A percentile compares a stretch with the other conserved stretches of the same genome.
phyloP scores from a whole-genome alignment of 805 yeast species.

The Helenozyma rhizophorensis region DNA sequence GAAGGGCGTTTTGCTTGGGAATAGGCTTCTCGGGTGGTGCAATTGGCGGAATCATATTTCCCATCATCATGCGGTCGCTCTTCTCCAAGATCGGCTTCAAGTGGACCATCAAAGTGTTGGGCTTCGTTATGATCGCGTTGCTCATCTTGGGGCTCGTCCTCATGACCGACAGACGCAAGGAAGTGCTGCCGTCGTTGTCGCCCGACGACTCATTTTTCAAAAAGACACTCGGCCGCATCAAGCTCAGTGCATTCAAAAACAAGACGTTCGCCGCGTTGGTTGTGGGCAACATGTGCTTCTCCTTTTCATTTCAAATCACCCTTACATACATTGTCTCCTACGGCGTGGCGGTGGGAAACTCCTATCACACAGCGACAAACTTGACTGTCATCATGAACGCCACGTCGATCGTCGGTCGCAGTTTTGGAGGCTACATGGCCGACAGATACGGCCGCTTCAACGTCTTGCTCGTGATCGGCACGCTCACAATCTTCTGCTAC shows the following conservation, averaged over 20 bases:
- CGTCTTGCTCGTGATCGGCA: neutral
- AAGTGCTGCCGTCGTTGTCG: too few relatives aligned
- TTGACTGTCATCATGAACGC: constrained; percentile 22
- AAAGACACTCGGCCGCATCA: constrained; percentile 11
- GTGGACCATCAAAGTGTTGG: constrained; percentile 26
- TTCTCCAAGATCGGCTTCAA: constrained; percentile 27
- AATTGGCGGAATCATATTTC: constrained; percentile 26
- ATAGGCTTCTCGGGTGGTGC: constrained; percentile 29
- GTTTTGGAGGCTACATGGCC: constrained; percentile 1
- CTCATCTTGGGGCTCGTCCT: constrained; percentile 9
- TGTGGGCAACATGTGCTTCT: constrained; percentile 5
- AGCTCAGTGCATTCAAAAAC: constrained; percentile 22
- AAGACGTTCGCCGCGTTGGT: constrained; percentile 19
- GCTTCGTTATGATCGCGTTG: constrained; percentile 17
- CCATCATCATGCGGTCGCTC: constrained; percentile 22
- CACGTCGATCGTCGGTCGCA: constrained; percentile 24
- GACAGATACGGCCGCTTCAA: constrained; percentile 3
- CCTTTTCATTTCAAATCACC: constrained; percentile 6
- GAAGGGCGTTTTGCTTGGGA: constrained; percentile 26
- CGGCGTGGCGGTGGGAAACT: constrained; percentile 21
- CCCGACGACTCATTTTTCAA: neutral
- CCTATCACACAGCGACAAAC: constrained; percentile 16
- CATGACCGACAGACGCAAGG: too few relatives aligned
- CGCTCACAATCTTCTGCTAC: constrained; percentile 10
- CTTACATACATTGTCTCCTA: constrained; percentile 22